Conservation (phyloP, 768 basidiomycete genomes). For the Cystofilobasidium capitatum region DNA sequence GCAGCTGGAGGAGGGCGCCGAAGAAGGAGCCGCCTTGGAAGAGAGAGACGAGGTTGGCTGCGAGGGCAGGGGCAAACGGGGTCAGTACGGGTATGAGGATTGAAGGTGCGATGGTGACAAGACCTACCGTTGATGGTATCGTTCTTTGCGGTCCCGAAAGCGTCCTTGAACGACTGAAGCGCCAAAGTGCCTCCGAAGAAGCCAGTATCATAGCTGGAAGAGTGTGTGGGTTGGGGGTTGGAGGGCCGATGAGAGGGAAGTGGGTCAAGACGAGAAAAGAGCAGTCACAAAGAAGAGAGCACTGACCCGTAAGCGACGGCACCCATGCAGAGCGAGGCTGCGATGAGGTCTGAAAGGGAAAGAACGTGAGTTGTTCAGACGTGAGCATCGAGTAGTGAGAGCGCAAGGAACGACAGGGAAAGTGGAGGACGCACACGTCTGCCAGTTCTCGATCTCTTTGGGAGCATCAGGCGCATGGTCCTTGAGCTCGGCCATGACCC, state of each 20-base stretch:
- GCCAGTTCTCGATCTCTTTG: conserved; percentile 7
- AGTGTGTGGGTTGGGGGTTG: neutral
- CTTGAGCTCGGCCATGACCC: neutral
- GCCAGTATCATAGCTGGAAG: conserved; percentile 42
- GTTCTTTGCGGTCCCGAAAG: conserved; percentile 42
- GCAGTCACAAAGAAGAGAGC: neutral
- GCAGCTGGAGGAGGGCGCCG: conserved; percentile 30
- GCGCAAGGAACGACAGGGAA: neutral
- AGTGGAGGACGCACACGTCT: neutral
- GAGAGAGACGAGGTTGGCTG: conserved; percentile 33
- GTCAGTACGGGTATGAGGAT: no score
- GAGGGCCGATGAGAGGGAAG: neutral
- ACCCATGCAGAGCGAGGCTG: conserved; percentile 7
- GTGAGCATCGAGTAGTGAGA: neutral
- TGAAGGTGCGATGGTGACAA: no score
- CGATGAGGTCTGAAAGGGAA: neutral
- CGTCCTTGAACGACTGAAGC: conserved; percentile 43
- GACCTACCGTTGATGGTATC: conserved; percentile 31
- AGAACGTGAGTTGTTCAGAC: neutral
- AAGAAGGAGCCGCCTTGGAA: conserved; percentile 35
- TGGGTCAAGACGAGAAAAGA: neutral
- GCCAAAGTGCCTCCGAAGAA: conserved; percentile 47
- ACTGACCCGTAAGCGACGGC: conserved; percentile 20
- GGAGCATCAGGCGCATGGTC: neutral
- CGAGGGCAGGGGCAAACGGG: conserved; percentile 38